Percentiles rank a stretch among this genome's conserved stretches.
phyloP scores from a whole-genome alignment of 176 grass and related monocot genomes.

The Aegilops sharonensis region DNA sequence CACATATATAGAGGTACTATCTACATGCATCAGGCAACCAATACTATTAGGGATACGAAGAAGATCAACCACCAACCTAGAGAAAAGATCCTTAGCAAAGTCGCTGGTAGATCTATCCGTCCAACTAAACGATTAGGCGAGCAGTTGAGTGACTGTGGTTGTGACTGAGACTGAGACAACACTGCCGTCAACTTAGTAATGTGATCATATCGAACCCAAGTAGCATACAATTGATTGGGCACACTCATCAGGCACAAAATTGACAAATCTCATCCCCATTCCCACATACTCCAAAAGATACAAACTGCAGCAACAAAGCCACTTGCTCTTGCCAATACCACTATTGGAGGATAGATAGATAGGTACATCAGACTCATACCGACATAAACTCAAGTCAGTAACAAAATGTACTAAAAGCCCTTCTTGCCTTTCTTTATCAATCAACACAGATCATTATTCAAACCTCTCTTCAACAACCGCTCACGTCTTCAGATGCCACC shows the following conservation, averaged over 20 bases:
- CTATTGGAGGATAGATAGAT: conserved; percentile 29
- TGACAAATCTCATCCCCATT: conserved; percentile 24
- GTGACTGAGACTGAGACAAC: too few species aligned
- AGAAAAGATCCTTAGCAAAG: neutral
- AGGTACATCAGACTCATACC: conserved; percentile 23
- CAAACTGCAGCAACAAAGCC: conserved; percentile 31
- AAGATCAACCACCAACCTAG: conserved; percentile 23
- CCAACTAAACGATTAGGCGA: neutral
- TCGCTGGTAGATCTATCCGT: conserved; percentile 28
- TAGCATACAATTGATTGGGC: neutral
- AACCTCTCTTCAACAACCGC: conserved; percentile 35
- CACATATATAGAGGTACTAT: neutral
- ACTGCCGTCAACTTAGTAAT: neutral
- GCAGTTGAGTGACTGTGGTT: neutral
- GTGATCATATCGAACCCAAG: neutral
- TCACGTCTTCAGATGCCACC: conserved; percentile 31
- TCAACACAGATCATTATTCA: conserved; percentile 39
- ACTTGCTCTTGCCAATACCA: conserved; percentile 27
- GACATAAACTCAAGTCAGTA: conserved; percentile 34
- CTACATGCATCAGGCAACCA: neutral
- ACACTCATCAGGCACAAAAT: conserved; percentile 11
- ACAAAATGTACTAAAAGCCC: conserved; percentile 34
- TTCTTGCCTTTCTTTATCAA: conserved; percentile 17
- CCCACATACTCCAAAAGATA: conserved; percentile 28
- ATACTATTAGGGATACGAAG: neutral